Evolutionary conservation across 2,329 filamentous ascomycete species (phyloP).

Genomic region (Daldinia eschscholtzii): DNA sequence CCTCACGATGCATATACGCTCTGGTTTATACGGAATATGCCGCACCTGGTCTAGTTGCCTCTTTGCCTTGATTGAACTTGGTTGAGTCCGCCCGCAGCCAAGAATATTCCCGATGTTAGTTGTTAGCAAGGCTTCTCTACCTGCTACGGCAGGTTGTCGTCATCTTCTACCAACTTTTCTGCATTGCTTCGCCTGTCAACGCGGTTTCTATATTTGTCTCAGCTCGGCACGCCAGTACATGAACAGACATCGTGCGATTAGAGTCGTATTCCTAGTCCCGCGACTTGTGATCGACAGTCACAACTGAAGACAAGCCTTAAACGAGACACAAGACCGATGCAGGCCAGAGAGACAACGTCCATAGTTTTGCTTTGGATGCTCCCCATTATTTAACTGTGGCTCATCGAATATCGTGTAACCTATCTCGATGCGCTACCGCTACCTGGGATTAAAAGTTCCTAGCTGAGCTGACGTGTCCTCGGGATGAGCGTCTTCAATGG

Average conservation of each 20-base stretch:
- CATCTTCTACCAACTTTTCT: constrained; percentile 26
- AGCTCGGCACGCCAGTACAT: constrained; percentile 21
- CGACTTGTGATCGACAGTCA: constrained; percentile 21
- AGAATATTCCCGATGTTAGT: constrained; percentile 40
- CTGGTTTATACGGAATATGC: constrained; percentile 29
- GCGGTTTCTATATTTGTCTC: constrained; percentile 37
- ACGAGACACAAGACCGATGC: constrained; percentile 36
- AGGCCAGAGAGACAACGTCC: constrained; percentile 15
- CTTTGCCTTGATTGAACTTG: constrained; percentile 12
- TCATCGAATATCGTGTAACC: constrained; percentile 5
- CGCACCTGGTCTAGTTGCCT: constrained; percentile 21
- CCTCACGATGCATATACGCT: constrained; percentile 23
- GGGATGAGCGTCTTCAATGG: not conserved
- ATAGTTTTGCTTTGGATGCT: constrained; percentile 1
- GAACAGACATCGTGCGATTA: constrained; percentile 22
- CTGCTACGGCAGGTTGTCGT: constrained; percentile 19
- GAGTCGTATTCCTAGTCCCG: constrained; percentile 36
- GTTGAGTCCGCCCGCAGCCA: constrained; percentile 27
- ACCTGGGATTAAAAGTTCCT: constrained; percentile 19
- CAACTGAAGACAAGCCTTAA: constrained; percentile 28
- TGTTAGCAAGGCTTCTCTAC: constrained; percentile 25
- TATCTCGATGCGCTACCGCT: constrained; percentile 25
- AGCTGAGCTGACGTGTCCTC: constrained; percentile 30
- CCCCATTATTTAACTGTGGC: constrained; percentile 3
- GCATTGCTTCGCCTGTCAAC: constrained; percentile 12